Conservation (phyloP, 2,329 filamentous ascomycete genomes). For the Aquanectria penicillioides region DNA sequence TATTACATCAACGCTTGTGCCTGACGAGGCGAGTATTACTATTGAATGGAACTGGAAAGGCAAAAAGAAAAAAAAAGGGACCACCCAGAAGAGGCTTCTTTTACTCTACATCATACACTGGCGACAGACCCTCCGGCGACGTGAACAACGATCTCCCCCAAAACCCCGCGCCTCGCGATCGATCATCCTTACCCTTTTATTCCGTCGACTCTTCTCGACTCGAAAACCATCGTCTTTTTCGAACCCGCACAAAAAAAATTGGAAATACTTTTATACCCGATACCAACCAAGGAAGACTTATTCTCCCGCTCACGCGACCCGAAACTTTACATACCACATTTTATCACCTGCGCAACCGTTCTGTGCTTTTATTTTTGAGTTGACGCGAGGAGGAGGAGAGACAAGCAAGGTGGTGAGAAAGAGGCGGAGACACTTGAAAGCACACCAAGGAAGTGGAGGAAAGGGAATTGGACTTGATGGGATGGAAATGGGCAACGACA, state of each 20-base stretch:
- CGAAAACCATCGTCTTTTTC: constrained; percentile 7
- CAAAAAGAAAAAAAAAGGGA: neutral
- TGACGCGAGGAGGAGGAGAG: neutral
- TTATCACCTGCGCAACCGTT: constrained; percentile 27
- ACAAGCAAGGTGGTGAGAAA: constrained; percentile 8
- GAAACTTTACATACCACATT: constrained; percentile 32
- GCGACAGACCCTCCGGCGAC: constrained; percentile 47
- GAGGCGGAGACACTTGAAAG: too few relatives aligned
- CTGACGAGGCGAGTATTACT: constrained; percentile 1
- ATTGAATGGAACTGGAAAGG: constrained; percentile 9
- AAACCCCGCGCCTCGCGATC: constrained; percentile 15
- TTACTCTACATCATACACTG: constrained; percentile 38
- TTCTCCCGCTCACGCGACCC: constrained; percentile 49
- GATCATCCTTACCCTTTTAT: constrained; percentile 1
- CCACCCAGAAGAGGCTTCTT: neutral
- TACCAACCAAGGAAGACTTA: constrained; percentile 37
- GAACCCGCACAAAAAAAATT: constrained; percentile 13
- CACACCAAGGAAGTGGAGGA: too few relatives aligned
- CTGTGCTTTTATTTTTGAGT: constrained; percentile 12
- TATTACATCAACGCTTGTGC: neutral
- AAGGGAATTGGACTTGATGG: constrained; percentile 12
- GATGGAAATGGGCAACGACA: constrained; percentile 12
- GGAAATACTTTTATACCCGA: constrained; percentile 34
- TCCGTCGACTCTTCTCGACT: constrained; percentile 7
- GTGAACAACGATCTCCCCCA: neutral